Percentiles rank a stretch among this genome's conserved stretches.
phyloP scores from a whole-genome alignment of 441 rosid species.

The Gossypium gossypioides region DNA sequence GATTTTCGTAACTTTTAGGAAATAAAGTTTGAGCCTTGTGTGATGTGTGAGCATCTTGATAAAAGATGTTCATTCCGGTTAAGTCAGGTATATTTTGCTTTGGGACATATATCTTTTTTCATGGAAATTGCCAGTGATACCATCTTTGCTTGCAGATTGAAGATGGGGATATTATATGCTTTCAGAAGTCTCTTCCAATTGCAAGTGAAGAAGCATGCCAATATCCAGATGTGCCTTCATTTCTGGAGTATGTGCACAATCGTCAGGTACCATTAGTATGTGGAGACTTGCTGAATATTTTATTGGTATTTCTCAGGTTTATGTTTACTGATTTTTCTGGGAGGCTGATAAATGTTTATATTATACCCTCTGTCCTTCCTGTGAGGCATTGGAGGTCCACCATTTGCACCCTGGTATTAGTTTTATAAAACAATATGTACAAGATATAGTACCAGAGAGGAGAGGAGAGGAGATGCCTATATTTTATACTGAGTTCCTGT shows the following conservation, averaged over 20 bases:
- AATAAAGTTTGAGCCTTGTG: conserved; percentile 84
- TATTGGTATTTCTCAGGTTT: neutral
- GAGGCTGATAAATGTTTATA: neutral
- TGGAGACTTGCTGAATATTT: neutral
- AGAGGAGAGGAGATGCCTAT: neutral
- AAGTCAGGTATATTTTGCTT: conserved; percentile 55
- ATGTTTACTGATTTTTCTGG: neutral
- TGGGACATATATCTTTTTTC: conserved; percentile 8
- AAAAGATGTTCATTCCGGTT: conserved; percentile 58
- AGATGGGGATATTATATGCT: conserved; percentile 97
- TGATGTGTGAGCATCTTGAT: conserved; percentile 92
- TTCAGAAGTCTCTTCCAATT: conserved; percentile 54
- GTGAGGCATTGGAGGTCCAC: neutral
- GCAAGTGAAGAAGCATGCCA: conserved; percentile 47
- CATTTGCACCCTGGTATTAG: neutral
- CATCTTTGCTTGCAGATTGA: conserved; percentile 50
- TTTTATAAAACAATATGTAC: neutral
- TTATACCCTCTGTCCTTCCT: neutral
- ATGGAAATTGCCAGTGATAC: conserved; percentile 7
- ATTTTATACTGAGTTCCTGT: neutral
- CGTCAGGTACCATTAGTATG: conserved; percentile 52
- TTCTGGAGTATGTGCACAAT: conserved; percentile 86
- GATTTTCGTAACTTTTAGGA: conserved; percentile 40
- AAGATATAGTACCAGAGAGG: neutral
- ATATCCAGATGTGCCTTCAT: conserved; percentile 80